Evolutionary conservation across 2,329 filamentous ascomycete genomes (phyloP).

Genomic region (Fusarium foetens): DNA sequence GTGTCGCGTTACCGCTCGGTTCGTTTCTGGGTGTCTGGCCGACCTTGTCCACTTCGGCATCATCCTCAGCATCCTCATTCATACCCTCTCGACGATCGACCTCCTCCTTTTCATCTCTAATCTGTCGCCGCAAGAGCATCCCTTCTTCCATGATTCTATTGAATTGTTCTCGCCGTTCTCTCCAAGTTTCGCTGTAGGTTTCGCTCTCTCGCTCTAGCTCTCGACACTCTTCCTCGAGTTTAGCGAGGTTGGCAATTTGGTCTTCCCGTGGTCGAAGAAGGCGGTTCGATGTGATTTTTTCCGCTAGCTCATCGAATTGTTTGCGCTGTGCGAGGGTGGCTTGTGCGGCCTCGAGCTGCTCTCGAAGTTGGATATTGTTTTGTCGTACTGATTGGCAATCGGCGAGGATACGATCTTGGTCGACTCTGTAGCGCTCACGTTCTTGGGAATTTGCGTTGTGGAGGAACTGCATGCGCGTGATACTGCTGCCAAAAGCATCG

Average conservation of each 20-base stretch:
- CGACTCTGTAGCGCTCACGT: constrained; percentile 81
- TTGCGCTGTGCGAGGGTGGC: constrained; percentile 81
- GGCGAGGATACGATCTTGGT: constrained; percentile 80
- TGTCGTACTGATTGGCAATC: constrained; percentile 82
- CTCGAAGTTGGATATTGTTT: constrained; percentile 76
- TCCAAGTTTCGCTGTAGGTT: constrained; percentile 85
- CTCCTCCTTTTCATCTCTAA: constrained; percentile 95
- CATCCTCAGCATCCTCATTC: constrained; percentile 73
- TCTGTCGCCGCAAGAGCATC: constrained; percentile 83
- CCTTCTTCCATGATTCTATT: constrained; percentile 90
- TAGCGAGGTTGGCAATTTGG: constrained; percentile 78
- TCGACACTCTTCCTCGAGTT: constrained; percentile 87
- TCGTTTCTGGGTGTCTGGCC: constrained; percentile 63
- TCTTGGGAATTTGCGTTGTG: constrained; percentile 84
- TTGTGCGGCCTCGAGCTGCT: constrained; percentile 81
- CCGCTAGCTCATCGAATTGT: constrained; percentile 86
- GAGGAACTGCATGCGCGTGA: constrained; percentile 88
- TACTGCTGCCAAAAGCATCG: constrained; percentile 84
- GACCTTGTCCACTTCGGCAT: constrained; percentile 58
- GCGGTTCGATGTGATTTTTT: constrained; percentile 84
- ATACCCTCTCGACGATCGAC: constrained; percentile 88
- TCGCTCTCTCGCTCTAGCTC: constrained; percentile 87
- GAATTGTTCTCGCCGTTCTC: constrained; percentile 86
- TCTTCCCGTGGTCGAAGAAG: constrained; percentile 86
- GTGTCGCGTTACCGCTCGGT: constrained; percentile 62